Evolutionary conservation across 2,329 filamentous ascomycete species (phyloP), one percentile per base, ranked within the genome.

Genomic region (Aspergillus bombycis): DNA sequence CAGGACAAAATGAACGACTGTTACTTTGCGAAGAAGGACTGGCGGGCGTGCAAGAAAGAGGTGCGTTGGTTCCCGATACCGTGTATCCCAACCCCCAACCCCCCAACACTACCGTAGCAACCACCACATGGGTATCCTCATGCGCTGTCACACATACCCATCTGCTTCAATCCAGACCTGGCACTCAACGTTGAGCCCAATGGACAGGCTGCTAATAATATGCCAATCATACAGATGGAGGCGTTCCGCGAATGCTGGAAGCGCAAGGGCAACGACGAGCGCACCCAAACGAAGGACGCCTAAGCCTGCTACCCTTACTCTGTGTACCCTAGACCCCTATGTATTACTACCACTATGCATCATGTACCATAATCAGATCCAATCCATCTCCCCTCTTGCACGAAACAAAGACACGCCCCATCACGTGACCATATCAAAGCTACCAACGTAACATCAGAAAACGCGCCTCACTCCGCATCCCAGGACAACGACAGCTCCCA

Each of bases 11-110:
- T 99, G 89, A 97, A 93, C 41, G 92, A 98, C 77, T 99, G 95
- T 80, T 97, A 96, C 78, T 97, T 88, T 75, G 93, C 94, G 61
- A 97, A 94, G 85, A 97, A 94, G 77, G 95, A 99, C 77, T 99
- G 95, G 94, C 85, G 95, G 70, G 84, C 86, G 62, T 99, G 95
- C 80, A 91, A 91, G 75, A 84, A 88, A 69, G 94, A 98, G 87
- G 94, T 81, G 16, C 46, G 41, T 45, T 38, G 11, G 9, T 9
- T 23, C 23, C 8, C 28, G 45, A 16, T n/a, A 4, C 16, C 12
- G 6, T 26, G 8, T 32, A 36, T 59, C 21, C 48, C 32, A 41
- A 36, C 36, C 28, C 9, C 10, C 19, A 45, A 45, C 43, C 3
- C 8, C n/a, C 41, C 41, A 43, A 7, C 19, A 21, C 43, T 10